These are phyloP conservation scores for Coniferiporia sulphurascens DNA, from an alignment of 1,284 basidiomycete species.

Conservation along the genomic window DNA sequence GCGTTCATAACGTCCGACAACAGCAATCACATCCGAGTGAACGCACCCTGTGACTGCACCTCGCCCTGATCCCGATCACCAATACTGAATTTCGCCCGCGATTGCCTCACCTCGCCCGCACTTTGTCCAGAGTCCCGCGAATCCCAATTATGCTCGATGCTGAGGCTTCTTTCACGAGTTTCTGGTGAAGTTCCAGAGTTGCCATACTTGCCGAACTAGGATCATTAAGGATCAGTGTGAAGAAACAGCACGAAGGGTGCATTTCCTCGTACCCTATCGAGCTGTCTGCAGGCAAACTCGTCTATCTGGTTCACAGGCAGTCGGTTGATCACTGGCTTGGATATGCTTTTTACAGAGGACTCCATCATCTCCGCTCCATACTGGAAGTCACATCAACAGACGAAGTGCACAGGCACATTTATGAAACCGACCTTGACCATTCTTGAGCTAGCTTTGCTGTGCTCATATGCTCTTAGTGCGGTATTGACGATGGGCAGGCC, in stretches of 20 bases:
- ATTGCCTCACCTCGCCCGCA: background rate
- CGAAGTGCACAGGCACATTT: conserved; percentile 1
- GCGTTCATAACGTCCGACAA: background rate
- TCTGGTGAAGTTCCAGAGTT: conserved; percentile 7
- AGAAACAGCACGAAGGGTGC: conserved; percentile 18
- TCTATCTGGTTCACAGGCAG: conserved; percentile 77
- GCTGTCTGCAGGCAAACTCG: conserved; percentile 82
- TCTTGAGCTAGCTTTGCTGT: conserved; percentile 70
- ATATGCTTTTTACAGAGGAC: conserved; percentile 78
- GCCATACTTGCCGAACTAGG: conserved; percentile 23
- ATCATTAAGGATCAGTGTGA: conserved; percentile 10
- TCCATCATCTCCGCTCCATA: conserved; percentile 89
- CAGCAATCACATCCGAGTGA: background rate
- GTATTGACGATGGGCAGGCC: conserved; percentile 58
- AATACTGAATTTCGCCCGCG: background rate
- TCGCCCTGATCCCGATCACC: conserved; percentile 3
- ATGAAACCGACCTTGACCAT: conserved; percentile 62
- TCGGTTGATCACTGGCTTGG: conserved; percentile 78
- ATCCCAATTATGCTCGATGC: background rate
- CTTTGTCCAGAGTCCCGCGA: background rate
- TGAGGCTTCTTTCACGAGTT: conserved; percentile 20
- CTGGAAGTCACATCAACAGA: conserved; percentile 32
- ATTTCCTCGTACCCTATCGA: conserved; percentile 60
- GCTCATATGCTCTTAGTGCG: conserved; percentile 69
- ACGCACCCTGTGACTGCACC: background rate